Evolutionary conservation across 179 eudicot genomes (phyloP), one percentile per base, ranked within the genome.

Genomic region (Dionaea muscipula): DNA sequence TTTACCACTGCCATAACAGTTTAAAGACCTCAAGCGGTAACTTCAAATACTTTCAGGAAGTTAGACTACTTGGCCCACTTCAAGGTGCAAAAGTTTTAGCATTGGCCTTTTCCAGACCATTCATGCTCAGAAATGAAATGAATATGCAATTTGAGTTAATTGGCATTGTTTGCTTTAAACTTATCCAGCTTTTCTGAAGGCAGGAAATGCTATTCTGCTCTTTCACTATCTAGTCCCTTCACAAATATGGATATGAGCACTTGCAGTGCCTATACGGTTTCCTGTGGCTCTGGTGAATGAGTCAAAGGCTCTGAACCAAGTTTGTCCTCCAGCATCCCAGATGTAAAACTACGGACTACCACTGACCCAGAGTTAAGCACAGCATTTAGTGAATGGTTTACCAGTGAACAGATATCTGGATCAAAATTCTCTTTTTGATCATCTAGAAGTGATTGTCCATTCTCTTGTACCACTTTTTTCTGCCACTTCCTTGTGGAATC

Each of bases 281-380:
- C 75, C 71, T 71, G 61, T 26, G 20, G 17, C 27, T 15, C 51
- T 49, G 61, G 50, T 48, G 25, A 55, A 45, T 67, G 26, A 27
- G 2, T 47, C 41, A 47, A 28, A 52, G 56, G 24, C 22, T 57
- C 48, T 44, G 60, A 54, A 17, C 57, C 51, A 51, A 6, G 51
- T 51, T 33, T 55, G 35, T 47, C 43, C 26, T 62, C 55, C 33
- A 66, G 26, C 43, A 27, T 45, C 53, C 37, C 47, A 25, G 1
- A 7, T 24, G 55, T 33, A 48, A 39, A 23, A 51, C 36, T 55
- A 53, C 57, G 50, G 60, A 19, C 12, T 54, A 47, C 51, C 46
- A 26, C 37, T 47, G 54, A 62, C 57, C 53, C 53, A 62, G 64
- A 48, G 39, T 39, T 49, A 39, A 45, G 40, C 52, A 33, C 60